Evolutionary conservation across 108 stramenopile species (phyloP), one percentile per base, ranked within the genome.

Genomic region (Skeletonema marinoi): DNA sequence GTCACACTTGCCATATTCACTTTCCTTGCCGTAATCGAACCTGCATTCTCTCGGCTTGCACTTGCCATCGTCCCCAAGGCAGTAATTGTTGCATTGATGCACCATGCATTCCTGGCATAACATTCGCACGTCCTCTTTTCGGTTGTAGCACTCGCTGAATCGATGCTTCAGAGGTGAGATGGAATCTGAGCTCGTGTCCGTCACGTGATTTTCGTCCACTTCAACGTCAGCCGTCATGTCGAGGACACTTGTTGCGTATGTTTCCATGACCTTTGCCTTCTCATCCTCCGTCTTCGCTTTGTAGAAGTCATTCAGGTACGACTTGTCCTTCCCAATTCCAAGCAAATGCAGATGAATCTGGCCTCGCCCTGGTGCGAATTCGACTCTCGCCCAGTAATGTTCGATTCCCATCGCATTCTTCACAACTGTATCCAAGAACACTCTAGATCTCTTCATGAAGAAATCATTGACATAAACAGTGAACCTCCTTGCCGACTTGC

Each of bases 281-380:
- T 60, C 66, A 44, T 41, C 31, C n/a, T 44, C 25, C 5, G 75
- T 60, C 6, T 21, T 68, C 3, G 75, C 75, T n/a, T 25, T 19
- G 19, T 60, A 76, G n/a, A 62, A 76, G 29, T 68, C 56, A 12
- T 68, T 19, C 38, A 76, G 19, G 30, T 68, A 76, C 13, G 75
- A 32, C 32, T 63, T 41, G 29, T 78, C 30, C 29, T 31, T 46
- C 29, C 19, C 66, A 21, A 80, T 73, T 11, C 48, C 78, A 19
- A 80, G n/a, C 10, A 80, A 9, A 60, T 80, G 73, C 7, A 74
- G 17, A 13, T 80, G 78, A 44, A 80, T 74, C 44, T 73, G 50
- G 13, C 74, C 74, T 17, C 74, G 14, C 3, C 67, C 66, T 46
- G 66, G 66, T 9, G 74, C 66, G 19, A 80, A 80, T 39, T 80